A percentile compares a stretch with the other conserved stretches of the same genome.
Conservation (phyloP, 208 protist species). For the Trypanosoma rangeli region DNA sequence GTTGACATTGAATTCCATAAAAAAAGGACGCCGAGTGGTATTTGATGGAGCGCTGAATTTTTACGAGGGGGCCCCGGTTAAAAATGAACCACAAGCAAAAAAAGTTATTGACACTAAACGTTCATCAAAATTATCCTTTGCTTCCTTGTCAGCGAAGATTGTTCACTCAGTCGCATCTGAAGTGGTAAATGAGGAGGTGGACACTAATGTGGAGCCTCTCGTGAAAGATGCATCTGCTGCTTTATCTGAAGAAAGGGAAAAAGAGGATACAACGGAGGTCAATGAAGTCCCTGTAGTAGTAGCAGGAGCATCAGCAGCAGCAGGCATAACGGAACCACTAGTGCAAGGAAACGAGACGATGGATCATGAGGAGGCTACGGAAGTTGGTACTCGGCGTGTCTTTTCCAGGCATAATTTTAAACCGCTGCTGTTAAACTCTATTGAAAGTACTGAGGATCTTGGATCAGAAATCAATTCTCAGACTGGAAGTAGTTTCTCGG, state of each 20-base stretch:
- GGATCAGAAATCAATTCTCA: background rate
- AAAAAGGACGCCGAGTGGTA: conserved; percentile 8
- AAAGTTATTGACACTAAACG: background rate
- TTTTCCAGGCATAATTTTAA: background rate
- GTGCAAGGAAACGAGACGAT: background rate
- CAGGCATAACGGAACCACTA: background rate
- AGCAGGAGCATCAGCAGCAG: background rate
- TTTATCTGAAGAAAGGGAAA: background rate
- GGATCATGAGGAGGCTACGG: background rate
- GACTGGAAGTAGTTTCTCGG: background rate
- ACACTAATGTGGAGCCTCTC: background rate
- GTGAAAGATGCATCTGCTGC: background rate
- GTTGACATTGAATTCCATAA: conserved; percentile 13
- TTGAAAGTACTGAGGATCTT: background rate
- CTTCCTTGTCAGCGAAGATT: background rate
- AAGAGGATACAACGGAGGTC: background rate
- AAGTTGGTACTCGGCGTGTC: background rate
- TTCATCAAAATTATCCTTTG: background rate
- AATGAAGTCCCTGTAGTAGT: background rate
- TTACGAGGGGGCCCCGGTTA: background rate
- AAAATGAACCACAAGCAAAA: background rate
- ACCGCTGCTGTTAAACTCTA: background rate
- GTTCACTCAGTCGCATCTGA: background rate
- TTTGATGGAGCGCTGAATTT: conserved; percentile 20
- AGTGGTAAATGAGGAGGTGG: background rate